A percentile compares a stretch with the other conserved stretches of the same genome.
Evolutionary conservation across 768 basidiomycete species (phyloP).

Genomic region (Naganishia friedmannii): DNA sequence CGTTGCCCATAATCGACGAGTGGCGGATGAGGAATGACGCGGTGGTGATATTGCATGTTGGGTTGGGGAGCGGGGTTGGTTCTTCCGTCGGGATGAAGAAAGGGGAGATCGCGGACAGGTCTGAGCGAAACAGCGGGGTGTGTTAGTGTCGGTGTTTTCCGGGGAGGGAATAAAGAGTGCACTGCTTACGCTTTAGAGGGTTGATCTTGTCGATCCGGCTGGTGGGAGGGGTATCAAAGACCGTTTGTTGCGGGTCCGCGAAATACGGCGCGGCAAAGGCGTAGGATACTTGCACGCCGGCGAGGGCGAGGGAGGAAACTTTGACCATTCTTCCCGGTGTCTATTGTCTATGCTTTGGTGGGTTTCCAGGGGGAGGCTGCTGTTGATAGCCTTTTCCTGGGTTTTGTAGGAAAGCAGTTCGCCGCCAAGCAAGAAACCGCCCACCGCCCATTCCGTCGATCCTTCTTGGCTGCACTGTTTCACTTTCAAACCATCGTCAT

Average conservation of each 20-base stretch:
- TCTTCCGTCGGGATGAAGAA: conserved; percentile 47
- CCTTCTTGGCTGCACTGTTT: not conserved
- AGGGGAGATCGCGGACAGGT: conserved; percentile 52
- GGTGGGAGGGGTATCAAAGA: not conserved
- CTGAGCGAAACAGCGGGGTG: conserved; percentile 27
- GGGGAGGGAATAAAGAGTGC: not conserved
- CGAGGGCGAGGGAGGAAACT: conserved; percentile 11
- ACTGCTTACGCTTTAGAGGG: conserved; percentile 41
- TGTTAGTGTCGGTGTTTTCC: not conserved
- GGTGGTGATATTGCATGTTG: conserved; percentile 42
- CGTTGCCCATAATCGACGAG: conserved; percentile 52
- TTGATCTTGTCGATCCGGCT: conserved; percentile 34
- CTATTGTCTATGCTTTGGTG: not conserved
- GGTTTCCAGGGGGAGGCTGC: no score
- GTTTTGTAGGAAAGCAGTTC: no score
- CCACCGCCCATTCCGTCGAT: not conserved
- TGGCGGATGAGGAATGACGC: conserved; percentile 53
- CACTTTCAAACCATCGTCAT: no score
- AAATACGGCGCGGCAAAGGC: conserved; percentile 5
- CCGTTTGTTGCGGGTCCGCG: not conserved
- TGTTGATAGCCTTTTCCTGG: no score
- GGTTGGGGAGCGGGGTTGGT: conserved; percentile 45
- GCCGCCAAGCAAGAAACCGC: not conserved
- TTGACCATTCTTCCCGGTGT: conserved; percentile 1
- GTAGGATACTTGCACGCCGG: not conserved